These are phyloP conservation scores for Solanum pinnatisectum DNA, from an alignment of 257 asterid species.

Conservation along the genomic window DNA sequence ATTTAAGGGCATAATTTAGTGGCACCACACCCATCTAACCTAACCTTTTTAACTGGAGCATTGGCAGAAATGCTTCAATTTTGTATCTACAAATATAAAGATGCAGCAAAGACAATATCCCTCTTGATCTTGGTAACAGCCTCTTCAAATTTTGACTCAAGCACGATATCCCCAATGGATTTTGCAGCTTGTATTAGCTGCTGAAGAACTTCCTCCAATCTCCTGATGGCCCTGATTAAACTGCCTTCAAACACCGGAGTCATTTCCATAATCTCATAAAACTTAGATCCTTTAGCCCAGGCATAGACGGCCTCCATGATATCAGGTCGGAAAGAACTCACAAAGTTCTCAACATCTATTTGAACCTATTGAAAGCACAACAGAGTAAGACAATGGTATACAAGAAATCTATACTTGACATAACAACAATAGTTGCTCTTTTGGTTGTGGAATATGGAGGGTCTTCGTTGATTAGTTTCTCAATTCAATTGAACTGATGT, in stretches of 20 bases:
- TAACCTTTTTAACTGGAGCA: not conserved
- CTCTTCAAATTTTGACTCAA: slow-evolving; percentile 79
- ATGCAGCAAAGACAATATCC: slow-evolving; percentile 97
- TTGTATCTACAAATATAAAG: slow-evolving; percentile 55
- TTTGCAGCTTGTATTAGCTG: slow-evolving; percentile 88
- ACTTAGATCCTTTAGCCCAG: slow-evolving; percentile 91
- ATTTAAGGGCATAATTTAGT: not conserved
- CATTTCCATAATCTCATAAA: slow-evolving; percentile 86
- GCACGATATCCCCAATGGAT: slow-evolving; percentile 83
- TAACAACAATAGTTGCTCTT: not conserved
- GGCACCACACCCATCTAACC: not conserved
- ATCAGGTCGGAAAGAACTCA: slow-evolving; percentile 85
- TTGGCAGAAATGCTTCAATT: not conserved
- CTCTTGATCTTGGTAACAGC: slow-evolving; percentile 91
- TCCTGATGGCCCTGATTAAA: slow-evolving; percentile 90
- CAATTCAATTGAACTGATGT: not conserved
- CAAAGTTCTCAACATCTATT: slow-evolving; percentile 84
- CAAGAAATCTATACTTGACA: not conserved
- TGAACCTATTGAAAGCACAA: slow-evolving; percentile 44
- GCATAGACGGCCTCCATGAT: slow-evolving; percentile 93
- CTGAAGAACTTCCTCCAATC: slow-evolving; percentile 95
- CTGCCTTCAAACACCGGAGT: slow-evolving; percentile 98
- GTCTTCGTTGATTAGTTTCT: not conserved
- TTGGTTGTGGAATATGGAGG: not conserved
- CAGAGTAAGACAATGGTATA: not conserved